Percentiles rank a stretch among this genome's conserved stretches.
Conservation (phyloP, 2,329 filamentous ascomycete species). For the Trichoderma endophyticum region DNA sequence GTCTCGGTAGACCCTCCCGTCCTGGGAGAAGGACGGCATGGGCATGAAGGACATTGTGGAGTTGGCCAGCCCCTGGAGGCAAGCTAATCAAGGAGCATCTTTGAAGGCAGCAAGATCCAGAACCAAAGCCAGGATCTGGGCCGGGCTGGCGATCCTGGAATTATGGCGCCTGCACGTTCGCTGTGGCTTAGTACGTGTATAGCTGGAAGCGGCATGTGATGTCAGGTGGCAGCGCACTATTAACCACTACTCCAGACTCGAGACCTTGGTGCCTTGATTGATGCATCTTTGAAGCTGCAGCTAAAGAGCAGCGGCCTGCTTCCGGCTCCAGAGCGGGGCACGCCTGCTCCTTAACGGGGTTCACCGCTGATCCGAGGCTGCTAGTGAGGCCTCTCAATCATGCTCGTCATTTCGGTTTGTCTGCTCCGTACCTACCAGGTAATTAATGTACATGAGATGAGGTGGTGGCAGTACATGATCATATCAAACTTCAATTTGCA, state of each 20-base stretch:
- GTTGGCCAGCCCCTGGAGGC: constrained; percentile 28
- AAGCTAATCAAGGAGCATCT: constrained; percentile 19
- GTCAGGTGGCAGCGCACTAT: constrained; percentile 12
- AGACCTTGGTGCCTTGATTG: not conserved
- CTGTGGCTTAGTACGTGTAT: not conserved
- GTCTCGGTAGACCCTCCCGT: constrained; percentile 28
- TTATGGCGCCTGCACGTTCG: constrained; percentile 12
- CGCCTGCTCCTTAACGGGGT: constrained; percentile 17
- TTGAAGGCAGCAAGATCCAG: constrained; percentile 2
- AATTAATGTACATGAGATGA: not conserved
- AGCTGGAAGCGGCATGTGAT: constrained; percentile 26
- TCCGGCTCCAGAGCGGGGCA: constrained; percentile 28
- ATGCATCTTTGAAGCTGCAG: constrained; percentile 8
- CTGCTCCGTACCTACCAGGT: not conserved
- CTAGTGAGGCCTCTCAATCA: constrained; percentile 13
- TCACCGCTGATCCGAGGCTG: constrained; percentile 17
- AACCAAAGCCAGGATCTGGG: not conserved
- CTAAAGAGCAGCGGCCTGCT: not conserved
- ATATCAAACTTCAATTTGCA: not conserved
- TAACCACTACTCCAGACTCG: not conserved
- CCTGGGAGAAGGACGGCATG: constrained; percentile 34
- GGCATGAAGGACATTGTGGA: constrained; percentile 42
- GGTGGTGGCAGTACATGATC: not conserved
- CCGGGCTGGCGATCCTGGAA: constrained; percentile 8
- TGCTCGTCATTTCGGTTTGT: constrained; percentile 11